These are phyloP conservation scores for Symbiodinium pilosum DNA, from an alignment of 73 alveolate genomes.

Conservation along the genomic window DNA sequence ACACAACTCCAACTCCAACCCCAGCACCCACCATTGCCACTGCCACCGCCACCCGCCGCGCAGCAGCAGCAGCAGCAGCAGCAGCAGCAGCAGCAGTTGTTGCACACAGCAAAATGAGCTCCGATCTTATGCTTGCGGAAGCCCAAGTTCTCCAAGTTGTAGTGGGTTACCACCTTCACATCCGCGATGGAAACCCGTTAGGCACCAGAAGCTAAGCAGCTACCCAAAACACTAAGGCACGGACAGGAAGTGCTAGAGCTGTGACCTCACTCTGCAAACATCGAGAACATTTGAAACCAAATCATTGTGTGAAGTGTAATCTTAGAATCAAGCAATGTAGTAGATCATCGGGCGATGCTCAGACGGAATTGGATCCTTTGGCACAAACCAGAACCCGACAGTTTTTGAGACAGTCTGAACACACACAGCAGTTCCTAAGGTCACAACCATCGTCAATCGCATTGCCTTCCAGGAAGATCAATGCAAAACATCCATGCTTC, in stretches of 20 bases:
- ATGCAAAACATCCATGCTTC: no score
- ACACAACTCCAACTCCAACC: no score
- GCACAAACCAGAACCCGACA: no score
- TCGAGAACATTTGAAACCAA: no score
- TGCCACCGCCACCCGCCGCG: neutral
- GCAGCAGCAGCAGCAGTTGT: neutral
- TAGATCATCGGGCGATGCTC: constrained; percentile 73
- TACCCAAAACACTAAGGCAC: neutral
- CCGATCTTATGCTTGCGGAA: constrained; percentile 39
- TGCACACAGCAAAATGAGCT: no score
- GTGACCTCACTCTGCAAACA: constrained; percentile 74
- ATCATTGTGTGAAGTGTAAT: no score
- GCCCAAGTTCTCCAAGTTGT: constrained; percentile 73
- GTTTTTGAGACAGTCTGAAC: no score
- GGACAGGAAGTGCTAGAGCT: constrained; percentile 69
- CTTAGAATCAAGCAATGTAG: constrained; percentile 50
- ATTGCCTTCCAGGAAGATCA: constrained; percentile 11
- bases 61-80: neutral
- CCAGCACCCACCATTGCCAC: neutral
- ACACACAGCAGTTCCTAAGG: neutral
- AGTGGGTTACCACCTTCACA: constrained; percentile 16
- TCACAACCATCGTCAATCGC: constrained; percentile 75
- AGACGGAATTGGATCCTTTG: constrained; percentile 89
- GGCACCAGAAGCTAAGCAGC: neutral
- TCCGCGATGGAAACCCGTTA: neutral